phyloP scores from a whole-genome alignment of 805 yeast genomes.

The Wickerhamomyces subpelliculosus region DNA sequence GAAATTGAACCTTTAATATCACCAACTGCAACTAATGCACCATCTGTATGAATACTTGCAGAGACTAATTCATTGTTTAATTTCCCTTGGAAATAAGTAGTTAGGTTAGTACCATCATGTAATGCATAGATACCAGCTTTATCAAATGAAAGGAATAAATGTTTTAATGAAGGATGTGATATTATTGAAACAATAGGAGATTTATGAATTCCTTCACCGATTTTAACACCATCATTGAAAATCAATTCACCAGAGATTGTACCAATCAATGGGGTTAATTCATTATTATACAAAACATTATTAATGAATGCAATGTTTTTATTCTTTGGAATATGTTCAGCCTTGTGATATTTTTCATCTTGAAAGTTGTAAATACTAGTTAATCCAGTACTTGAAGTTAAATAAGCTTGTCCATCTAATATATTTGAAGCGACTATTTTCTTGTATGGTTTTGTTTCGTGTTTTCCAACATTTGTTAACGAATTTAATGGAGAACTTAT shows the following conservation, averaged over 20 bases:
- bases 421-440: no score
- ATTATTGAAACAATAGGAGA: slow-evolving; percentile 7
- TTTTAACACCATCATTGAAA: slow-evolving; percentile 19
- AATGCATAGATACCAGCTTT: background rate
- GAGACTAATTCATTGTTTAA: slow-evolving; percentile 5
- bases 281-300: no score
- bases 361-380: no score
- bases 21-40: slow-evolving; percentile 36
- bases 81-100: no score
- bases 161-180: slow-evolving; percentile 3
- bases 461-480: slow-evolving; percentile 1
- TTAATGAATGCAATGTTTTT: no score
- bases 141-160: background rate
- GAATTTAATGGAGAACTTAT: background rate
- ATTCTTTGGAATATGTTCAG: no score
- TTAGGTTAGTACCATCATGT: no score
- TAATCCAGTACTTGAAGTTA: no score
- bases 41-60: slow-evolving; percentile 37
- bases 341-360: no score
- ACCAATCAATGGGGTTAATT: no score
- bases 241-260: background rate
- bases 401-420: no score
- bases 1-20: slow-evolving; percentile 21
- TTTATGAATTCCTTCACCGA: slow-evolving; percentile 24
- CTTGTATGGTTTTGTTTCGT: slow-evolving; percentile 14